Conservation (phyloP, 2,329 filamentous ascomycete species). For the Fusarium anguioides region DNA sequence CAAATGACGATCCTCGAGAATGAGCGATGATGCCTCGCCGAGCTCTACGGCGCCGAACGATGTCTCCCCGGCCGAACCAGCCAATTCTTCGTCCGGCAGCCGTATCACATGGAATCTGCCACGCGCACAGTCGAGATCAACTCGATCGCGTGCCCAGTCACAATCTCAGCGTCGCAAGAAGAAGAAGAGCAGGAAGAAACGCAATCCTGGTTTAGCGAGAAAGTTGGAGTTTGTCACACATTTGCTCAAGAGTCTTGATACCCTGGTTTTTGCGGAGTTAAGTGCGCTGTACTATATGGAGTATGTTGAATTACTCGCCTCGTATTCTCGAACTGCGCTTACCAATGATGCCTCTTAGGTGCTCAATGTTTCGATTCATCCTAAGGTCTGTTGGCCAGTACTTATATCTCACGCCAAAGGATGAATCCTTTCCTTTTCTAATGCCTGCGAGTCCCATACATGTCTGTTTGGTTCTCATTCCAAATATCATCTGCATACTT, state of each 20-base stretch:
- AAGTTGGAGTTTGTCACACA: slow-evolving; percentile 71
- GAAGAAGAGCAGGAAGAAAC: slow-evolving; percentile 52
- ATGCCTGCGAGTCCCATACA: slow-evolving; percentile 68
- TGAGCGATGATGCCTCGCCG: slow-evolving; percentile 63
- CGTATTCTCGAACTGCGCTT: slow-evolving; percentile 13
- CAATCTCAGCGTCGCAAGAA: slow-evolving; percentile 50
- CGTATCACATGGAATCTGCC: slow-evolving; percentile 35
- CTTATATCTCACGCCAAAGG: slow-evolving; percentile 72
- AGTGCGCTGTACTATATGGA: slow-evolving; percentile 77
- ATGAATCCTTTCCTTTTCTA: slow-evolving; percentile 65
- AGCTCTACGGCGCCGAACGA: slow-evolving; percentile 52
- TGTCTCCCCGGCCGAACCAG: slow-evolving; percentile 34
- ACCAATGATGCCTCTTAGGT: slow-evolving; percentile 56
- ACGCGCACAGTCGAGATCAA: slow-evolving; percentile 21
- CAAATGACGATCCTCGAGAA: slow-evolving; percentile 56
- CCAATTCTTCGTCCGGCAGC: slow-evolving; percentile 23
- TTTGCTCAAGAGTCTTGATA: slow-evolving; percentile 70
- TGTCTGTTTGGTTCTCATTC: slow-evolving; percentile 67
- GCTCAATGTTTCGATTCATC: slow-evolving; percentile 71
- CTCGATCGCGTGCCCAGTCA: slow-evolving; percentile 39
- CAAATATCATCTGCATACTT: slow-evolving; percentile 70
- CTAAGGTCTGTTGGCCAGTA: slow-evolving; percentile 69
- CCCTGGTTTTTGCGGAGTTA: slow-evolving; percentile 72
- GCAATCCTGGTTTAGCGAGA: slow-evolving; percentile 60
- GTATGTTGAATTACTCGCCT: slow-evolving; percentile 55